Evolutionary conservation across 768 basidiomycete genomes (phyloP), one percentile per base, ranked within the genome.

Genomic region (Hebeloma cylindrosporum): DNA sequence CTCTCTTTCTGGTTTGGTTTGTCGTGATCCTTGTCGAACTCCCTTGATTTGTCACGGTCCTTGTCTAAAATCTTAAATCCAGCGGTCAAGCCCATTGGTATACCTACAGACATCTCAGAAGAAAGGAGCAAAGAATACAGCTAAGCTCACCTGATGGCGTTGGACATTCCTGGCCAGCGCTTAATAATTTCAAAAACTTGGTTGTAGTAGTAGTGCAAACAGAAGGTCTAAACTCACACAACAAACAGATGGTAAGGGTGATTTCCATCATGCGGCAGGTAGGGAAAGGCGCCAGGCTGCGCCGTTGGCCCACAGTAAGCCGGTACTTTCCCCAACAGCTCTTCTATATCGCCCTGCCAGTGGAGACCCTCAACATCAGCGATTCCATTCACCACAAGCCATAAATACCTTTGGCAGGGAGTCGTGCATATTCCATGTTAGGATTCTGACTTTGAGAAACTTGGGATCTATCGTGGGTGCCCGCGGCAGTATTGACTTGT

Each of bases 401-500:
- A 26, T 21, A 39, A 23, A 11, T 21, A 81, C 86, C 75, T 86
- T 89, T 22, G 88, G 88, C 4, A 89, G 57, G 0, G 83, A 83
- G 51, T 89, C 86, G 51, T 90, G 84, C 88, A 91, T 91, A 52
- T 90, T 91, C 88, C 88, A 91, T 27, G 84, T 85, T 25, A 88
- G 40, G 35, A 89, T 78, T 31, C 81, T 69, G 28, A 88, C 66
- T 57, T 89, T 90, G 33, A 89, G 67, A 58, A 73, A 75, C 51
- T 70, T 73, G 1, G 64, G 64, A 4, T 61, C 48, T 8, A 58
- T 50, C 7, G 42, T 25, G 13, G 65, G 57, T 17, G 58, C 43
- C 17, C 27, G 48, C 14, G 23, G 40, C 8, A 40, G 52, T 11
- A 5, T 18, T 31, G 16, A 56, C 11, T 29, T 47, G 4, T 37